Evolutionary conservation across 495 filamentous ascomycete species (phyloP), one percentile per base, ranked within the genome.

Genomic region (Acidiella bohemica): DNA sequence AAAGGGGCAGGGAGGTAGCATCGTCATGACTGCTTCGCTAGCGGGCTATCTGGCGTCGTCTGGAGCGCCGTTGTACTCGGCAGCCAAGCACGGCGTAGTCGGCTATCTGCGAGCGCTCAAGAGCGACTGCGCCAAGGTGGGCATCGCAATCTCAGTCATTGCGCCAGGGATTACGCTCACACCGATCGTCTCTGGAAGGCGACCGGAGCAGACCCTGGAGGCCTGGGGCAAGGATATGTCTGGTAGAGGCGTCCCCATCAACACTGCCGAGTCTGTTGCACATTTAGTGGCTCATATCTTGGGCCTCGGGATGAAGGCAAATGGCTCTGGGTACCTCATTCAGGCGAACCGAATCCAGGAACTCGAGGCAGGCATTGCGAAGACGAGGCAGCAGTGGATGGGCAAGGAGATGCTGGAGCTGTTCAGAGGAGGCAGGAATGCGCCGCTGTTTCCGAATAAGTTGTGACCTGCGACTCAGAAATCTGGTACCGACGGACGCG

Each of bases 161-260:
- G 57, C 57, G n/a, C 57, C 55, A 1, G 57, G 50, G 3, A 58
- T 60, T 28, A 60, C 57, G 9, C 44, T 55, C 8, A 60, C 57
- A 8, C 47, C 48, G 11, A 58, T 60, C 45, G 23, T 41, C 20
- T 33, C 28, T 32, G 24, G 46, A 17, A 46, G 53, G 10, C 34
- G 42, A 20, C 23, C 36, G 10, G 41, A 33, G 20, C 41, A 46
- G 31, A 31, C 41, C 10, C 41, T 50, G 14, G 34, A 47, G 14
- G 43, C 49, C 1, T 51, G 47, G 35, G 53, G 51, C 5, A 38
- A 47, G 18, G 53, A 53, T n/a, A 56, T 58, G 55, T 25, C 23
- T 3, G 28, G 11, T 4, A 36, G 38, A 2, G 57, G 57, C 4
- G 53, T 60, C 13, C 50, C 57, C 3, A 49, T 59, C 35, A 59